Evolutionary conservation across 2,329 filamentous ascomycete genomes (phyloP).

Genomic region (Penicillium sclerotiorum): DNA sequence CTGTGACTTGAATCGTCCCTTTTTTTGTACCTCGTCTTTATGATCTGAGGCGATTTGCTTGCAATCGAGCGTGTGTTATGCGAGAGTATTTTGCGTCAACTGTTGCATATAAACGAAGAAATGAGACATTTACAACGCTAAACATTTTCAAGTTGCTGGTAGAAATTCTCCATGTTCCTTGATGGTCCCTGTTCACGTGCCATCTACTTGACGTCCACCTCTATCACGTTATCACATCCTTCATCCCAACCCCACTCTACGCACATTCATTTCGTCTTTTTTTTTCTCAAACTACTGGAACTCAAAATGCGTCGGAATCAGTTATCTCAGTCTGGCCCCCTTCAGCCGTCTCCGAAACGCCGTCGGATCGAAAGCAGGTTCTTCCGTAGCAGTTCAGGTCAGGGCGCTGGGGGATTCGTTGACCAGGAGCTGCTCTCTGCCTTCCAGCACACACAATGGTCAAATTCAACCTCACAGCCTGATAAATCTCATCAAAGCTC

Average conservation of each 20-base stretch:
- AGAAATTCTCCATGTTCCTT: too few species aligned
- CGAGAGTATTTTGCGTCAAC: conserved; percentile 18
- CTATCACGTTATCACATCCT: too few species aligned
- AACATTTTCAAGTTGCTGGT: not conserved
- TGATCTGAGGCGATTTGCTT: conserved; percentile 8
- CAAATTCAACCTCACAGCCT: conserved; percentile 4
- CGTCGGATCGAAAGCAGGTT: conserved; percentile 8
- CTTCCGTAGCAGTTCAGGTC: conserved; percentile 9
- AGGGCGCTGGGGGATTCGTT: conserved; percentile 18
- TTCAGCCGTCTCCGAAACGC: conserved; percentile 11
- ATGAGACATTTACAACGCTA: conserved; percentile 18
- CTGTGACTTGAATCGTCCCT: conserved; percentile 4
- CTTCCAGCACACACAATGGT: conserved; percentile 16
- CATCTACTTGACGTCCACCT: too few species aligned
- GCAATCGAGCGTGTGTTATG: conserved; percentile 9
- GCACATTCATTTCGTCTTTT: not conserved
- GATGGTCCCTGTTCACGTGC: too few species aligned
- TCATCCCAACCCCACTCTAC: not conserved
- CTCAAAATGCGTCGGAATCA: conserved; percentile 21
- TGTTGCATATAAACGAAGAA: conserved; percentile 32
- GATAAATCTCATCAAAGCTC: not conserved
- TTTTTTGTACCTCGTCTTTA: conserved; percentile 4
- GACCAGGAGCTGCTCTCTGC: conserved; percentile 29
- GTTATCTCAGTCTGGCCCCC: conserved; percentile 12
- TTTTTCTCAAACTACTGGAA: not conserved